A percentile compares a stretch with the other conserved stretches of the same genome.
Evolutionary conservation across 352 stramenopile genomes (phyloP).

Genomic region (Pilasporangium apinafurcum): DNA sequence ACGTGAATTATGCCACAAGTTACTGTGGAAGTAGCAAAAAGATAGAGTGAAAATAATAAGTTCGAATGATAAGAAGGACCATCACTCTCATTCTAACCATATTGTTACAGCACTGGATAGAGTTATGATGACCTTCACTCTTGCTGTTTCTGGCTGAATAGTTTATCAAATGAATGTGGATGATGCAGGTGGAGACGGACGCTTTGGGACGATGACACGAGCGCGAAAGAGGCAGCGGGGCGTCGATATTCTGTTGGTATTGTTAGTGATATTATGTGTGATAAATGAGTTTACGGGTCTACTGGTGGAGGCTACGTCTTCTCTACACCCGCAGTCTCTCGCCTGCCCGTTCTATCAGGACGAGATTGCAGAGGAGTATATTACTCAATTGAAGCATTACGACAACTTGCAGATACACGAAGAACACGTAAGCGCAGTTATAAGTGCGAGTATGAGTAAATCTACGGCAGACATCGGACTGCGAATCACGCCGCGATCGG

Average conservation of each 20-base stretch:
- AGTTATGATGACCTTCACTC: slow-evolving; percentile 8
- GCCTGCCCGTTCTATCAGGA: slow-evolving; percentile 23
- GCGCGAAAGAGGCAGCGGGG: no score
- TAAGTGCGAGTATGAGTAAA: slow-evolving; percentile 10
- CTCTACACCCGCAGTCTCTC: slow-evolving; percentile 9
- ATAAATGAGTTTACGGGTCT: not conserved
- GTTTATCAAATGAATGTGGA: not conserved
- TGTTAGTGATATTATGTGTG: not conserved
- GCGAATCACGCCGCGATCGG: slow-evolving; percentile 14
- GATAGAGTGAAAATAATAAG: no score
- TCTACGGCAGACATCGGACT: slow-evolving; percentile 7
- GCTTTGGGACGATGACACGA: no score
- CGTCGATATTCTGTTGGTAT: no score
- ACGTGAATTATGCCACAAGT: no score
- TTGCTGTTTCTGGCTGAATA: not conserved
- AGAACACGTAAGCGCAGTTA: slow-evolving; percentile 13
- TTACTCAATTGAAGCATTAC: slow-evolving; percentile 30
- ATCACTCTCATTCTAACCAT: no score
- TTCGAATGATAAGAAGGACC: no score
- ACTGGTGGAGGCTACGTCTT: not conserved
- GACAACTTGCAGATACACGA: slow-evolving; percentile 20
- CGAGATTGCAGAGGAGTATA: slow-evolving; percentile 22
- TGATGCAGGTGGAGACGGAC: no score
- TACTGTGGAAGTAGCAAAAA: no score
- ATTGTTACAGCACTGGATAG: no score